A percentile compares a stretch with the other conserved stretches of the same genome.
These are phyloP conservation scores for Trapa bicornis DNA, from an alignment of 345 rosid species.

Conservation along the genomic window DNA sequence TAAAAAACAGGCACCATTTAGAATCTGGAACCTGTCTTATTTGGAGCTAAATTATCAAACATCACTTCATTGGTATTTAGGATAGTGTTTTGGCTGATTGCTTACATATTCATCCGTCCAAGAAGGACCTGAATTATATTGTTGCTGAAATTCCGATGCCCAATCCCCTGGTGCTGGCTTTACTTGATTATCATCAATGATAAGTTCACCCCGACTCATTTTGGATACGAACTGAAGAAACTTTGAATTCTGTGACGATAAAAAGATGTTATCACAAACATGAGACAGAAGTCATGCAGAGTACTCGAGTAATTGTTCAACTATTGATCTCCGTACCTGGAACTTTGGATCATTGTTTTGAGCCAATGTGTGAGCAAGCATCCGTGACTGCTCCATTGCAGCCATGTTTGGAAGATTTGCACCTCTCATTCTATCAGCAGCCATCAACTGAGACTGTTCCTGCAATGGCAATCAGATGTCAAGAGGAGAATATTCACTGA, in stretches of 20 bases:
- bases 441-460: slow-evolving; percentile 65
- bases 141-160: slow-evolving; percentile 88
- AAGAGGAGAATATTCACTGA: neutral
- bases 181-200: slow-evolving; percentile 86
- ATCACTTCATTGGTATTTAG: neutral
- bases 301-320: no score
- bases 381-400: slow-evolving; percentile 93
- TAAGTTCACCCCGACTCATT: slow-evolving; percentile 98
- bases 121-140: slow-evolving; percentile 44
- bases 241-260: slow-evolving; percentile 61
- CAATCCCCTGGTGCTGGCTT: slow-evolving; percentile 73
- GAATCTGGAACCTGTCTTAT: neutral
- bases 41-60: neutral
- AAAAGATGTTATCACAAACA: neutral
- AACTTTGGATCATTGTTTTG: slow-evolving; percentile 87
- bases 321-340: slow-evolving; percentile 41
- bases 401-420: slow-evolving; percentile 47
- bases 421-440: slow-evolving; percentile 55
- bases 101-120: slow-evolving; percentile 89
- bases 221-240: slow-evolving; percentile 97
- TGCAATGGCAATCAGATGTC: slow-evolving; percentile 11
- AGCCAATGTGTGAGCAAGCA: slow-evolving; percentile 86
- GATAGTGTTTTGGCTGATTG: slow-evolving; percentile 15
- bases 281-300: neutral
- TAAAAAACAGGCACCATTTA: slow-evolving; percentile 6